Conservation (phyloP, 352 stramenopile genomes). For the Globisporangium paddicum region DNA sequence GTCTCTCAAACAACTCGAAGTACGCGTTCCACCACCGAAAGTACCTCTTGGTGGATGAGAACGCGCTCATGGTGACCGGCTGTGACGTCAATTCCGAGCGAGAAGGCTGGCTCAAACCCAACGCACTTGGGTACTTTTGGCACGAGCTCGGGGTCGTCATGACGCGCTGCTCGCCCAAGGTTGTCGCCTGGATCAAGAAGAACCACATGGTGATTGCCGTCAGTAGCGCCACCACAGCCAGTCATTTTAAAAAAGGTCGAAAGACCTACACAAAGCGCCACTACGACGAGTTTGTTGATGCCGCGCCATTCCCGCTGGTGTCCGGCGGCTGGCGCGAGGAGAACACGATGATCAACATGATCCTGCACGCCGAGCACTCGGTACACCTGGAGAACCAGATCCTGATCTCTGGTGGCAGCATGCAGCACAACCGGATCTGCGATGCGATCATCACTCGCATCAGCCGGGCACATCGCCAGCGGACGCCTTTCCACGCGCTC, state of each 20-base stretch:
- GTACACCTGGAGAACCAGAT: constrained; percentile 82
- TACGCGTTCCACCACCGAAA: constrained; percentile 85
- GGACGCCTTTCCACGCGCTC: constrained; percentile 48
- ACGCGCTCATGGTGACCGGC: constrained; percentile 65
- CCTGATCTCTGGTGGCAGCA: constrained; percentile 59
- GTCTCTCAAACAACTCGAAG: constrained; percentile 73
- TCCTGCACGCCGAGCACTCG: constrained; percentile 52
- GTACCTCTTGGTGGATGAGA: constrained; percentile 66
- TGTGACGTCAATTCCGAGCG: constrained; percentile 75
- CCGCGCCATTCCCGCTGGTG: constrained; percentile 63
- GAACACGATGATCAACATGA: constrained; percentile 82
- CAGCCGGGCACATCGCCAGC: constrained; percentile 24
- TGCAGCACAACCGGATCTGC: constrained; percentile 75
- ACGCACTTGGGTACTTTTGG: constrained; percentile 71
- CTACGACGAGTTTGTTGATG: constrained; percentile 52
- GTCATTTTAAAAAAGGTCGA: background rate
- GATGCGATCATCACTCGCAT: constrained; percentile 57
- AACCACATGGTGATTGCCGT: constrained; percentile 34
- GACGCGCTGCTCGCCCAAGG: constrained; percentile 33
- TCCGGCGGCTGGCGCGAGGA: constrained; percentile 72
- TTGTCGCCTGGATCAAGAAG: constrained; percentile 52
- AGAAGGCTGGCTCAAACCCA: constrained; percentile 55
- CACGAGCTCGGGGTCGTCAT: constrained; percentile 64
- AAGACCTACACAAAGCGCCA: constrained; percentile 30
- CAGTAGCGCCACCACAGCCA: background rate